phyloP scores from a whole-genome alignment of 106 monocot species.

The Alisma plantagoaquatica region DNA sequence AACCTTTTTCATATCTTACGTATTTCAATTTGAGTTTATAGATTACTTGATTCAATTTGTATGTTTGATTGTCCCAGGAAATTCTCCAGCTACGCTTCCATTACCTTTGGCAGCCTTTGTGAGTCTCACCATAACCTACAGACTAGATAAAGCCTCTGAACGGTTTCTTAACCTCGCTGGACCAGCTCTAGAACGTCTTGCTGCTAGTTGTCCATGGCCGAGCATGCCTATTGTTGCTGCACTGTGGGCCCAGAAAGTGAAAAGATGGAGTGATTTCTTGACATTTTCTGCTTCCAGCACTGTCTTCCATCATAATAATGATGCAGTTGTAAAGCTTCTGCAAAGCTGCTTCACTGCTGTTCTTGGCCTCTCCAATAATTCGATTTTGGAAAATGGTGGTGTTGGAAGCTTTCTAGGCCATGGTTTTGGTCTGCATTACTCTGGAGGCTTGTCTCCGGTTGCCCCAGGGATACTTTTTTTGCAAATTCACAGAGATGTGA shows the following conservation, averaged over 20 bases:
- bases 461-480: slow-evolving; percentile 91
- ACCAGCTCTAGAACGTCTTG: slow-evolving; percentile 80
- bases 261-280: slow-evolving; percentile 87
- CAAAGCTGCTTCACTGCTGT: slow-evolving; percentile 72
- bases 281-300: slow-evolving; percentile 89
- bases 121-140: slow-evolving; percentile 95
- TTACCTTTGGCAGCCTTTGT: slow-evolving; percentile 92
- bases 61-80: slow-evolving; percentile 34
- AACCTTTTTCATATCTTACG: no score
- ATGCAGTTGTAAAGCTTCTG: slow-evolving; percentile 73
- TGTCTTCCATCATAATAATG: slow-evolving; percentile 77
- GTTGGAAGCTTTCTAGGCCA: slow-evolving; percentile 89
- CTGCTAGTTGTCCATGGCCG: slow-evolving; percentile 96
- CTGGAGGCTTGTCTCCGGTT: slow-evolving; percentile 69
- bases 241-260: slow-evolving; percentile 95
- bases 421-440: slow-evolving; percentile 75
- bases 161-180: slow-evolving; percentile 88
- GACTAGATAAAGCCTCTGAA: slow-evolving; percentile 84
- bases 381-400: slow-evolving; percentile 36
- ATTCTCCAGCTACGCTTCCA: slow-evolving; percentile 58
- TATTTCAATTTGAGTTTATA: no score
- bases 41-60: no score
- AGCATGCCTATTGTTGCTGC: slow-evolving; percentile 97
- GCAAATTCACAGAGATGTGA: slow-evolving; percentile 50
- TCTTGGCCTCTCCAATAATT: slow-evolving; percentile 30